Conservation (phyloP, 345 rosid genomes). For the Schrenkiella parvula region DNA sequence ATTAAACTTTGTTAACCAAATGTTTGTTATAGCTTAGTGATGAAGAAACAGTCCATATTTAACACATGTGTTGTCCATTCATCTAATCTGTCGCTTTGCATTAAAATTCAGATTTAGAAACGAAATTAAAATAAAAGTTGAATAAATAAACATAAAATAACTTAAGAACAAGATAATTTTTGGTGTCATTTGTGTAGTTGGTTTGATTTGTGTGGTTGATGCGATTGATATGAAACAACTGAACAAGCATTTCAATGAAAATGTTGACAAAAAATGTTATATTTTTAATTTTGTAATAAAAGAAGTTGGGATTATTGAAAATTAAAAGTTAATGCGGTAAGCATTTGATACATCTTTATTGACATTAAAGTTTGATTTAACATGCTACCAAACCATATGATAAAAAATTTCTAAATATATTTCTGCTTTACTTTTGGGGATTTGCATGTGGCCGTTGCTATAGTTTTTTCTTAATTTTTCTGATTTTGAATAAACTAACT, state of each 20-base stretch:
- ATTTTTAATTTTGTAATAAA: not conserved
- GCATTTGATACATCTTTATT: conserved; percentile 18
- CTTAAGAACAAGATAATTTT: not conserved
- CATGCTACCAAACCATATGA: conserved; percentile 30
- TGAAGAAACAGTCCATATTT: conserved; percentile 29
- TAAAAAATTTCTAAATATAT: conserved; percentile 17
- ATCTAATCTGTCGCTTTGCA: not conserved
- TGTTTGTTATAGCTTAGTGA: conserved; percentile 28
- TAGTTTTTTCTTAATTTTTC: not conserved
- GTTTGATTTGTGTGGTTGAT: conserved; percentile 3
- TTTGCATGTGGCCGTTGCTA: conserved; percentile 30
- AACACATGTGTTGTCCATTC: conserved; percentile 28
- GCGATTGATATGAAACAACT: not conserved
- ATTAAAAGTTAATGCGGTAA: conserved; percentile 22
- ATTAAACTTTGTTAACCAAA: conserved; percentile 26
- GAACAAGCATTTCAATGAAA: not conserved
- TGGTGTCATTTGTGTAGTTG: not conserved
- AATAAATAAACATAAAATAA: not conserved
- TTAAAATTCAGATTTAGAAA: not conserved
- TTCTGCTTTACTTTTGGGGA: conserved; percentile 19
- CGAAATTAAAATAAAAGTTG: not conserved
- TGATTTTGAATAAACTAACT: not conserved
- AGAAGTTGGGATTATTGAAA: conserved; percentile 1
- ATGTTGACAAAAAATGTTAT: too few relatives aligned
- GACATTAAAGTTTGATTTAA: conserved; percentile 28